phyloP scores from a whole-genome alignment of 495 filamentous ascomycete species.

The Penicillium coprophilum region DNA sequence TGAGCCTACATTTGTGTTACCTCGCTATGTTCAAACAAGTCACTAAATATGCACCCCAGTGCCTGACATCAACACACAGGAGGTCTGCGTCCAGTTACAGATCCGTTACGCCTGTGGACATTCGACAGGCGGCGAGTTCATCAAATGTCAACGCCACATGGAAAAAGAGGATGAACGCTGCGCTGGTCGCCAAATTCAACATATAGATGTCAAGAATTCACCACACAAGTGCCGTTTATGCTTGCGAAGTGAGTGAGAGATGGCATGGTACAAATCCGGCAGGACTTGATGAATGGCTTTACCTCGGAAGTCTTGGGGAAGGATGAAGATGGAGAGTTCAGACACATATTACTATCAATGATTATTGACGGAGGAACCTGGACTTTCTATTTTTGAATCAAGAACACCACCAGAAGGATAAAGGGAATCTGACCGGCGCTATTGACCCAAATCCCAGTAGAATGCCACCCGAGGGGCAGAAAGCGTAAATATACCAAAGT shows the following conservation, averaged over 20 bases:
- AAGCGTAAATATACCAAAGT: background rate
- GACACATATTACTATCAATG: background rate
- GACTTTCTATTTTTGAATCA: background rate
- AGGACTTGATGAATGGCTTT: too few relatives aligned
- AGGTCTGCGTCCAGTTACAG: conserved; percentile 19
- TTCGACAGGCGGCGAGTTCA: conserved; percentile 21
- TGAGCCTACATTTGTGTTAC: background rate
- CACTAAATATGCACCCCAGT: background rate
- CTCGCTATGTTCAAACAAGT: background rate
- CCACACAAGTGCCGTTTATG: conserved; percentile 26
- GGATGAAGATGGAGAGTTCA: background rate
- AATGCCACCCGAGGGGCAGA: background rate
- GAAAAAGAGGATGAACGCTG: conserved; percentile 22
- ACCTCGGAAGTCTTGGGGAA: background rate
- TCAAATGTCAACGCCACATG: conserved; percentile 22
- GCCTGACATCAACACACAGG: background rate
- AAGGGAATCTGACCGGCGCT: background rate
- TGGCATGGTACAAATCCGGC: background rate
- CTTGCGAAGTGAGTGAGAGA: conserved; percentile 11
- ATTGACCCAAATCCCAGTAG: background rate
- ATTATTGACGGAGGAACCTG: background rate
- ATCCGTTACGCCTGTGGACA: conserved; percentile 25
- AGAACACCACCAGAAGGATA: background rate
- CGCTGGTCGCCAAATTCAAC: background rate
- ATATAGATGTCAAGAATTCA: conserved; percentile 19